Percentiles rank a stretch among this genome's conserved stretches.
These are phyloP conservation scores for Solanum rostratum DNA, from an alignment of 257 asterid species.

Conservation along the genomic window DNA sequence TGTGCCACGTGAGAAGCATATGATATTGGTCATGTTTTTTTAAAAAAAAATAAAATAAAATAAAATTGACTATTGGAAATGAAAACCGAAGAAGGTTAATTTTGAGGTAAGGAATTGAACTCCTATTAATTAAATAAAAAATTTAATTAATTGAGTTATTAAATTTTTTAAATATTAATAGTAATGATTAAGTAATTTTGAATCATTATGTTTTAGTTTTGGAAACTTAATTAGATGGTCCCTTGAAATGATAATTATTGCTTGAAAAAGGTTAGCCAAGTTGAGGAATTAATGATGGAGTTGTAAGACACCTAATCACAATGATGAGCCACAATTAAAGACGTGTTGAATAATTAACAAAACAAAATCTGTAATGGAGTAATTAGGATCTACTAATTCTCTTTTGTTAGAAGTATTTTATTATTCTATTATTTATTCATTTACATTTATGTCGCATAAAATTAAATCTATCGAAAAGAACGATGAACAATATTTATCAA, in stretches of 20 bases:
- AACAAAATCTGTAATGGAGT: neutral
- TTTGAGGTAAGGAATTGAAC: neutral
- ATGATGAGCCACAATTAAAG: neutral
- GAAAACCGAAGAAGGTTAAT: neutral
- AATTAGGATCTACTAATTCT: neutral
- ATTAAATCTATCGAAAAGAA: too few species aligned
- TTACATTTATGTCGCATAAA: neutral
- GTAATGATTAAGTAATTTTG: neutral
- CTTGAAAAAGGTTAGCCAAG: neutral
- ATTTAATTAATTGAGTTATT: neutral
- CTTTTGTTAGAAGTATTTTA: neutral
- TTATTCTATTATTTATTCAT: neutral
- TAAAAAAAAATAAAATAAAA: too few species aligned
- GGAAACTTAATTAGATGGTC: neutral
- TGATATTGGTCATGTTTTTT: neutral
- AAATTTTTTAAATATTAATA: rapidly evolving
- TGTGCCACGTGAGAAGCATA: neutral
- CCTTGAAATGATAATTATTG: neutral
- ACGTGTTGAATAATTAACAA: neutral
- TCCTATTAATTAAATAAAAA: neutral
- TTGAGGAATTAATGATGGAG: neutral
- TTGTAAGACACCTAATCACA: neutral
- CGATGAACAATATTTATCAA: too few species aligned
- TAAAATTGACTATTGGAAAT: neutral
- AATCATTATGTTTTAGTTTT: neutral